phyloP scores from a whole-genome alignment of 352 stramenopile genomes.

The Aphanomyces astaci region DNA sequence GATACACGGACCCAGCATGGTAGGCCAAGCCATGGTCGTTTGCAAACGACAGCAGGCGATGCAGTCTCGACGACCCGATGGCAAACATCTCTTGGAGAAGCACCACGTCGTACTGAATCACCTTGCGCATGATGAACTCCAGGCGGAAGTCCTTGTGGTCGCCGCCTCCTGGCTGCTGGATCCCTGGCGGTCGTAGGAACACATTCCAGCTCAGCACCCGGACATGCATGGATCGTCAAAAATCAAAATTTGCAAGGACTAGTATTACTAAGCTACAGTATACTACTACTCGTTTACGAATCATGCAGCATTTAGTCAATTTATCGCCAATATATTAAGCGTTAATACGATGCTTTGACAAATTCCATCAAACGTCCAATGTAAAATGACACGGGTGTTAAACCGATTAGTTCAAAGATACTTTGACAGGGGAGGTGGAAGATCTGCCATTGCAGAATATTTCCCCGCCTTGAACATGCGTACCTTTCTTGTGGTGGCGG shows the following conservation, averaged over 20 bases:
- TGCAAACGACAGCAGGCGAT: neutral
- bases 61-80: neutral
- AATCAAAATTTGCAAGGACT: too few species aligned
- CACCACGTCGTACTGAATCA: constrained; percentile 61
- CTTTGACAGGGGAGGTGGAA: neutral
- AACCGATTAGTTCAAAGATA: neutral
- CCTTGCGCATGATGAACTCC: constrained; percentile 60
- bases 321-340: too few species aligned
- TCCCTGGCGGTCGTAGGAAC: constrained; percentile 63
- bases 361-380: too few species aligned
- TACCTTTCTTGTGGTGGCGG: neutral
- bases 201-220: constrained; percentile 35
- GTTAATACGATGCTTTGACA: too few species aligned
- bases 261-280: too few species aligned
- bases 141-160: constrained; percentile 70
- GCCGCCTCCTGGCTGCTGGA: constrained; percentile 62
- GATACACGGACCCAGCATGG: constrained; percentile 61
- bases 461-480: neutral
- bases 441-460: neutral
- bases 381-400: too few species aligned
- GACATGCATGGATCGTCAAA: neutral
- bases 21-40: constrained; percentile 50
- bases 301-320: too few species aligned
- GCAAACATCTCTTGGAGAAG: constrained; percentile 42
- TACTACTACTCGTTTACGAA: too few species aligned